Conservation (phyloP, 805 yeast genomes). For the Nakazawaea ishiwadae region DNA sequence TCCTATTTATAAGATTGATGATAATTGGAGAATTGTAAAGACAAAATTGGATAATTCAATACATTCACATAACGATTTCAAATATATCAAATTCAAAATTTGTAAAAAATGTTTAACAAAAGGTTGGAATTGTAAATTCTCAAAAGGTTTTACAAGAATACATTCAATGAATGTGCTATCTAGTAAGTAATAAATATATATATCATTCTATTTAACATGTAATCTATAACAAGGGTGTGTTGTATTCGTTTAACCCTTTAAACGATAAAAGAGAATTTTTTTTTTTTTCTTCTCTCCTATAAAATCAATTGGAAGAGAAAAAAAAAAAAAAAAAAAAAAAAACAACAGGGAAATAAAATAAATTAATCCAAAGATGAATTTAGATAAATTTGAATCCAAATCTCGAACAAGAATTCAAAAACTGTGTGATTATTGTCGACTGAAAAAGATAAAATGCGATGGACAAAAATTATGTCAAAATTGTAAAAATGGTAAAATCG, state of each 20-base stretch:
- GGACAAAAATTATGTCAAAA: constrained; percentile 38
- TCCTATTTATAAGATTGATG: constrained; percentile 1
- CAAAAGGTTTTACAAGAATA: constrained; percentile 61
- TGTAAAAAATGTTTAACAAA: constrained; percentile 53
- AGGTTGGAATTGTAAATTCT: constrained; percentile 44
- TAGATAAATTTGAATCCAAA: not conserved
- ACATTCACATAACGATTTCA: not conserved
- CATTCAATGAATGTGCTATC: constrained; percentile 2
- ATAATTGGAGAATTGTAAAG: constrained; percentile 9
- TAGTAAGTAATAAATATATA: not conserved
- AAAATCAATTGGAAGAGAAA: too few relatives aligned
- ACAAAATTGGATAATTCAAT: constrained; percentile 9
- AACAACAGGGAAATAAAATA: too few relatives aligned
- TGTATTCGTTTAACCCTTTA: too few relatives aligned
- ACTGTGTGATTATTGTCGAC: constrained; percentile 48
- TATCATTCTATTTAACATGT: not conserved
- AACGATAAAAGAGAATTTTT: too few relatives aligned
- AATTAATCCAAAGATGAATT: too few relatives aligned
- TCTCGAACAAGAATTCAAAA: constrained; percentile 27
- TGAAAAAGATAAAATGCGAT: constrained; percentile 47
- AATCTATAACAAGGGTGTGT: too few relatives aligned
- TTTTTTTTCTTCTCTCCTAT: too few relatives aligned
- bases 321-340: too few relatives aligned
- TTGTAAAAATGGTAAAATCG: constrained; percentile 29
- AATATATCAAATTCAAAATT: constrained; percentile 40